A percentile compares a stretch with the other conserved stretches of the same genome.
These are phyloP conservation scores for Mucor circinelloides DNA, from an alignment of 371 early-diverging fungal genomes.

Conservation along the genomic window DNA sequence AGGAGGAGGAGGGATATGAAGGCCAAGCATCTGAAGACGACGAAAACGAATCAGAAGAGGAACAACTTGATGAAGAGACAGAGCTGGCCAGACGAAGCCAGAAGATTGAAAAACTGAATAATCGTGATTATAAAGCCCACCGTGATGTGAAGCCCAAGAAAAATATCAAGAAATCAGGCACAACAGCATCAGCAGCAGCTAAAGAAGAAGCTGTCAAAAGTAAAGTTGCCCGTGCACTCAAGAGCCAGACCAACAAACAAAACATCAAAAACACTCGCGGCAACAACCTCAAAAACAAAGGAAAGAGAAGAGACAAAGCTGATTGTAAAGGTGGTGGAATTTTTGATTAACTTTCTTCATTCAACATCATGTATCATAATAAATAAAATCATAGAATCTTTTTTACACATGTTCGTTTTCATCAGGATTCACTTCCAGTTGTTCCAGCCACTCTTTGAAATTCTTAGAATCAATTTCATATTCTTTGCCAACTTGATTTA, in stretches of 20 bases:
- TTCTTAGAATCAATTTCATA: slow-evolving; percentile 2
- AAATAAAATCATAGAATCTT: background rate
- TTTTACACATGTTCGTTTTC: background rate
- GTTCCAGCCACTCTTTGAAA: slow-evolving; percentile 9
- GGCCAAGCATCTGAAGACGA: slow-evolving; percentile 32
- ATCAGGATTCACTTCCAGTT: background rate
- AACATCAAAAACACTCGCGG: slow-evolving; percentile 38
- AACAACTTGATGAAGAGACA: slow-evolving; percentile 26
- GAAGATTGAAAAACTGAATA: slow-evolving; percentile 45
- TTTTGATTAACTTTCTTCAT: slow-evolving; percentile 34
- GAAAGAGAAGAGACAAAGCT: slow-evolving; percentile 53
- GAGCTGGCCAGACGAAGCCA: slow-evolving; percentile 30
- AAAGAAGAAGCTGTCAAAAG: slow-evolving; percentile 59
- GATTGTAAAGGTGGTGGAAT: slow-evolving; percentile 38
- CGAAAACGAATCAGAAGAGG: slow-evolving; percentile 35
- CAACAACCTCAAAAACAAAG: slow-evolving; percentile 56
- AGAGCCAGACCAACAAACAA: slow-evolving; percentile 36
- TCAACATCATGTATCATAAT: background rate
- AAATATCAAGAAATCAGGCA: slow-evolving; percentile 24
- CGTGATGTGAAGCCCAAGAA: slow-evolving; percentile 47
- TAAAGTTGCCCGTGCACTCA: slow-evolving; percentile 58
- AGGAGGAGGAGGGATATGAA: slow-evolving; percentile 29
- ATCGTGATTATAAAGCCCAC: slow-evolving; percentile 61
- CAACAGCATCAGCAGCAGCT: slow-evolving; percentile 26
- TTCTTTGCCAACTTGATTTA: background rate